Conservation (phyloP, 257 asterid species). For the Phtheirospermum japonicum region DNA sequence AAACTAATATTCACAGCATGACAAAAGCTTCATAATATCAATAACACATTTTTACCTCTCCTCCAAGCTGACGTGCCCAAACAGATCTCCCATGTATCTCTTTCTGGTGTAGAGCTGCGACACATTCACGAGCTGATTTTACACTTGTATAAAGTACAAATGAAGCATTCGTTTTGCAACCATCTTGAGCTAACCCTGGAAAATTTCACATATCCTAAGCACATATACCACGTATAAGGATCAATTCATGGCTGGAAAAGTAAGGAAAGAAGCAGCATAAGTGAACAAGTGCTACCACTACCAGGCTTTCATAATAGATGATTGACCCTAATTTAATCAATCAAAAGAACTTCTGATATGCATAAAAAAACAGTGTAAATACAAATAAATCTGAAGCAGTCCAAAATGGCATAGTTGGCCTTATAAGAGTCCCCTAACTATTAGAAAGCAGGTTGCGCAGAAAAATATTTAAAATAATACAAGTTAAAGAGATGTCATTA, state of each 20-base stretch:
- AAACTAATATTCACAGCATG: constrained; percentile 3
- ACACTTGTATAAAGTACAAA: constrained; percentile 78
- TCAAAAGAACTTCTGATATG: not conserved
- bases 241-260: constrained; percentile 5
- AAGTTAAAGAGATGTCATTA: constrained; percentile 13
- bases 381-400: constrained; percentile 10
- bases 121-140: constrained; percentile 86
- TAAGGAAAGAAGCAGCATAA: constrained; percentile 1
- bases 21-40: constrained; percentile 17
- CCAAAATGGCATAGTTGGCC: not conserved
- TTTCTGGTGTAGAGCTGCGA: constrained; percentile 80
- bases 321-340: constrained; percentile 1
- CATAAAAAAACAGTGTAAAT: constrained; percentile 3
- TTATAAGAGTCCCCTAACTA: constrained; percentile 3
- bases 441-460: not conserved
- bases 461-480: no score
- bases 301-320: not conserved
- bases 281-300: constrained; percentile 8
- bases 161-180: constrained; percentile 77
- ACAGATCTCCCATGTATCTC: constrained; percentile 63
- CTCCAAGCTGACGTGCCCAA: constrained; percentile 99
- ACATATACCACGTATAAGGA: constrained; percentile 20
- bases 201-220: constrained; percentile 22
- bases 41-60: constrained; percentile 62
- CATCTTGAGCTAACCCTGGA: constrained; percentile 82